Evolutionary conservation across 352 stramenopile genomes (phyloP).

Genomic region (Globisporangium nodosum): DNA sequence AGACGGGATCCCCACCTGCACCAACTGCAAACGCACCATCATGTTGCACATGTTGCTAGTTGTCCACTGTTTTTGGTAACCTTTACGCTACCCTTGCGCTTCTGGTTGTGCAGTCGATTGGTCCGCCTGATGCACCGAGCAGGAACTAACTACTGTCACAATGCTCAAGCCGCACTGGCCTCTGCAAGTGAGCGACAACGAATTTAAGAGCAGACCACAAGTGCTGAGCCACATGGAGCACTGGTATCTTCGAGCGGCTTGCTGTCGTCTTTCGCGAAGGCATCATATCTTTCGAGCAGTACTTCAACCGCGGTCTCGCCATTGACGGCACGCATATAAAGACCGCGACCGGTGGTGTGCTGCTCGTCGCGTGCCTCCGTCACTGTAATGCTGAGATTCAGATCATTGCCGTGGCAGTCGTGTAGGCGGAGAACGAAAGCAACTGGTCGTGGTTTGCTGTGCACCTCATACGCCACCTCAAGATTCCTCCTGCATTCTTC

Average conservation of each 20-base stretch:
- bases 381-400: slow-evolving; percentile 8
- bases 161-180: too few species aligned
- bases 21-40: too few species aligned
- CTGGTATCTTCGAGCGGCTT: not conserved
- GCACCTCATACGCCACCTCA: not conserved
- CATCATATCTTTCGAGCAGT: not conserved
- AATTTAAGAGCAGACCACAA: too few species aligned
- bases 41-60: too few species aligned
- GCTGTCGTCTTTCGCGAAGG: not conserved
- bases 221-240: too few species aligned
- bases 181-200: too few species aligned
- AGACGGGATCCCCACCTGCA: too few species aligned
- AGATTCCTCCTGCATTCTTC: not conserved
- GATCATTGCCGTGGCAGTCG: slow-evolving; percentile 1
- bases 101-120: too few species aligned
- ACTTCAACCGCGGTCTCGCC: not conserved
- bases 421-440: not conserved
- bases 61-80: too few species aligned
- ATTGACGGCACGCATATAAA: slow-evolving; percentile 9
- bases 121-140: too few species aligned
- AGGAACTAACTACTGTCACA: too few species aligned
- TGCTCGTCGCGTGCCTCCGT: slow-evolving; percentile 7
- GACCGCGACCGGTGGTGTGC: not conserved
- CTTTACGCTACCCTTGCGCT: too few species aligned
- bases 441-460: slow-evolving; percentile 1